These are phyloP conservation scores for Penicillium hesseltinei DNA, from an alignment of 2,329 filamentous ascomycete genomes.

Conservation along the genomic window DNA sequence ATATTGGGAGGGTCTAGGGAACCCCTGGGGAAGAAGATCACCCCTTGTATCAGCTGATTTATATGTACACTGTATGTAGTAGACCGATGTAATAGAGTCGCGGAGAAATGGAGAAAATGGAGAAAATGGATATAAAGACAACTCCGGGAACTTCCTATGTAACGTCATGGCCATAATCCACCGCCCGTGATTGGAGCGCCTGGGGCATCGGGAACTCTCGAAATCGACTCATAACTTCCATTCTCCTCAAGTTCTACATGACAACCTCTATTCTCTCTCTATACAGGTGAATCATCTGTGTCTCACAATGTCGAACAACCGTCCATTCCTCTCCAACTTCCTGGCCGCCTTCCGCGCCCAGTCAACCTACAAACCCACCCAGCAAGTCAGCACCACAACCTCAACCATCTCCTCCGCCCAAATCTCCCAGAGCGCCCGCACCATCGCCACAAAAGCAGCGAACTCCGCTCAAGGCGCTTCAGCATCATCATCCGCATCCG, in stretches of 20 bases:
- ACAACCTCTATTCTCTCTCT: not conserved
- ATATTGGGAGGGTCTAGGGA: not conserved
- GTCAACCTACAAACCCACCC: slow-evolving; percentile 57
- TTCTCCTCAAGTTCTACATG: slow-evolving; percentile 1
- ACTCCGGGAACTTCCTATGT: slow-evolving; percentile 18
- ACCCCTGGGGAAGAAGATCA: not conserved
- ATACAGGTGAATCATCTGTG: not conserved
- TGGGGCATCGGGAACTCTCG: slow-evolving; percentile 5
- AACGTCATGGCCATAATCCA: slow-evolving; percentile 24
- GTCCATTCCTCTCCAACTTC: slow-evolving; percentile 66
- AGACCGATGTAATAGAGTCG: not conserved
- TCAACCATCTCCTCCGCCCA: slow-evolving; percentile 43
- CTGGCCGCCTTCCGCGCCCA: slow-evolving; percentile 66
- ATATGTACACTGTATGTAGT: not conserved
- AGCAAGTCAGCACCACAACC: slow-evolving; percentile 29
- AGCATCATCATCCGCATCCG: slow-evolving; percentile 6
- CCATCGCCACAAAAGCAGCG: slow-evolving; percentile 49
- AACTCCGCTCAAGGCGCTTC: slow-evolving; percentile 13
- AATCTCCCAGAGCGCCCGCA: slow-evolving; percentile 43
- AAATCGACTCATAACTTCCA: slow-evolving; percentile 10
- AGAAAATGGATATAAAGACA: not conserved
- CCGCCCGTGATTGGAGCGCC: slow-evolving; percentile 18
- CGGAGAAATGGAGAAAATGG: slow-evolving; percentile 5
- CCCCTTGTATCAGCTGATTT: not conserved
- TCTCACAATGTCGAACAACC: slow-evolving; percentile 60